phyloP scores from a whole-genome alignment of 2,329 filamentous ascomycete species.

The Aspergillus neoniger region DNA sequence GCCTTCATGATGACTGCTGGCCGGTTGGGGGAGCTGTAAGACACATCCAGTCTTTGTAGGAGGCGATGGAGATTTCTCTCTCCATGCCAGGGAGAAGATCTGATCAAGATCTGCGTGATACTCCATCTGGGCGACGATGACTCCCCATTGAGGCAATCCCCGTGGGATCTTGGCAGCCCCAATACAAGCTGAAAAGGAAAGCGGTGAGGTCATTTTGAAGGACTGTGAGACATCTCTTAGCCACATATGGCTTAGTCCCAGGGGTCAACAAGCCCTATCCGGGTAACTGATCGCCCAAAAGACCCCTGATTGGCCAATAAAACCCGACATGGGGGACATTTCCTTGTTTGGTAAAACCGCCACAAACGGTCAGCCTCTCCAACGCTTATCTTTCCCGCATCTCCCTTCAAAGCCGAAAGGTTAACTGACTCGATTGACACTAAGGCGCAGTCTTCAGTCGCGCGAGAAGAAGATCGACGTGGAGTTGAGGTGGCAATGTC shows the following conservation, averaged over 20 bases:
- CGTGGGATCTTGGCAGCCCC: background rate
- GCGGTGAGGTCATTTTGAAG: background rate
- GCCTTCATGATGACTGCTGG: constrained; percentile 13
- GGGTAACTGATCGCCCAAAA: background rate
- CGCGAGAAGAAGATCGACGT: too few species aligned
- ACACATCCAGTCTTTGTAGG: background rate
- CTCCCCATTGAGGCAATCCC: constrained; percentile 1
- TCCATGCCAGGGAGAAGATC: background rate
- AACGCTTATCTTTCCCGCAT: background rate
- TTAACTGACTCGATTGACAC: constrained; percentile 14
- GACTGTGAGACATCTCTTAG: background rate
- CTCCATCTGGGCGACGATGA: background rate
- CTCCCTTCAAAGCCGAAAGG: too few species aligned
- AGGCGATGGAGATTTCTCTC: background rate
- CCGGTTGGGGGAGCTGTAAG: background rate
- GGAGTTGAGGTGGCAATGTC: too few species aligned
- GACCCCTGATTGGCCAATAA: background rate
- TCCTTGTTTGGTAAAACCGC: background rate
- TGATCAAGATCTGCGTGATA: background rate
- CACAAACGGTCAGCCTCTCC: background rate
- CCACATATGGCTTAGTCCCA: background rate
- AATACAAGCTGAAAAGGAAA: background rate
- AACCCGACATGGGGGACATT: background rate
- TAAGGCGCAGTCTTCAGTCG: background rate
- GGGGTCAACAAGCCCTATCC: background rate